These are phyloP conservation scores for Coemansia umbellata DNA, from an alignment of 192 early-diverging fungal genomes.

Conservation along the genomic window DNA sequence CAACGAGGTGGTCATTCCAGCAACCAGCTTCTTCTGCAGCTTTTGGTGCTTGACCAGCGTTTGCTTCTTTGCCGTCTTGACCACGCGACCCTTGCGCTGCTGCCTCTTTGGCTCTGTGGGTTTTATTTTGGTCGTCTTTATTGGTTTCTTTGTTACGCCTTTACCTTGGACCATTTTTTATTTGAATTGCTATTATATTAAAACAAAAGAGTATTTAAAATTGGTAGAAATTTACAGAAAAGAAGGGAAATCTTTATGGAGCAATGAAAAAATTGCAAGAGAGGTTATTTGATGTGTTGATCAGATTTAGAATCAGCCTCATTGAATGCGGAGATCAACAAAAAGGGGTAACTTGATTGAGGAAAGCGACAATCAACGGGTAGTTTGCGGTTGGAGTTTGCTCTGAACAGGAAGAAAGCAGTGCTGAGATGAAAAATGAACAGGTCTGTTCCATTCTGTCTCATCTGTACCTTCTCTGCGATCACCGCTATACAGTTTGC, in stretches of 20 bases:
- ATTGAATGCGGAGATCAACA: too few relatives aligned
- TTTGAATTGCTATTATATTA: background rate
- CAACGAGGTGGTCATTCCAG: conserved; percentile 32
- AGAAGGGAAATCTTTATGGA: background rate
- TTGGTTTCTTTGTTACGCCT: conserved; percentile 33
- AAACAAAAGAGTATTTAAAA: background rate
- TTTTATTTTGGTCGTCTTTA: conserved; percentile 18
- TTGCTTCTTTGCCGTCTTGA: conserved; percentile 42
- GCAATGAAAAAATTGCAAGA: too few relatives aligned
- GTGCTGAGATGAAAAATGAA: too few relatives aligned
- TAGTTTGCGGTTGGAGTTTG: too few relatives aligned
- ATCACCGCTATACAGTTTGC: too few relatives aligned
- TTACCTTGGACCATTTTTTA: conserved; percentile 12
- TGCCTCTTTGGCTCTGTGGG: background rate
- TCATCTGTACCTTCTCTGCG: too few relatives aligned
- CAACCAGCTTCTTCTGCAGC: conserved; percentile 42
- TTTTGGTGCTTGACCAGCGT: conserved; percentile 23
- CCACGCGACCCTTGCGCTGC: conserved; percentile 31
- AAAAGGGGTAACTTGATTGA: too few relatives aligned
- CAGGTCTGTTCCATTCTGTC: too few relatives aligned
- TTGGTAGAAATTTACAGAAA: background rate
- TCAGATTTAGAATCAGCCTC: too few relatives aligned
- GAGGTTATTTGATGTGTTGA: too few relatives aligned
- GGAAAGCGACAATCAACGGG: too few relatives aligned
- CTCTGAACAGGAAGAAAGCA: too few relatives aligned